Evolutionary conservation across 2,329 filamentous ascomycete species (phyloP), one percentile per base, ranked within the genome.

Genomic region (Colletotrichum sp.): DNA sequence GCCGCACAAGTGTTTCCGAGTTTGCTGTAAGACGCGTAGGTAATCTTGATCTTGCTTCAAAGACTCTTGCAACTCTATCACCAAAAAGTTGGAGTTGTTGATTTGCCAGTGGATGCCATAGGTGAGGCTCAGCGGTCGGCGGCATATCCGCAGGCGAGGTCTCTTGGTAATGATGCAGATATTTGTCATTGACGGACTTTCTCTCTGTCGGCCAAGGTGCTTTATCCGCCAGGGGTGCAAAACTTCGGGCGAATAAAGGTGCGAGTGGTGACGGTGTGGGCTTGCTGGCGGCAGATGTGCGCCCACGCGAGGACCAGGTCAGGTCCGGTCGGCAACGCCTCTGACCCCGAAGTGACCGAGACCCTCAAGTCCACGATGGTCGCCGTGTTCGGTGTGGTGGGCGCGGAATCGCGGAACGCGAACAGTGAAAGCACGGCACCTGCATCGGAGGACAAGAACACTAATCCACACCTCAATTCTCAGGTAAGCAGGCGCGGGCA

Each of bases 161-260:
- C 66, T 68, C 73, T 70, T 26, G 44, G 26, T 26, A 32, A 55
- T 55, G 62, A 67, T 75, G 68, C 36, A 32, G n/a, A 44, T 44
- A 68, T 68, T 64, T 68, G 57, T 73, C 73, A 73, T 73, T 34
- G 65, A 69, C 70, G 59, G 73, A 64, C 64, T 64, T 73, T 68
- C 64, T 71, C 60, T 52, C 68, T 60, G 30, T 68, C 62, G 49
- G 66, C 13, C 21, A 52, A 24, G 30, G 52, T 26, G 69, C 28
- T 44, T 69, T 59, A 49, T 60, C 74, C 57, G 32, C 34, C 28
- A 52, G 32, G 55, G 44, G 28, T 60, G 59, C 34, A 64, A 60
- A 55, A 66, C 64, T 69, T 76, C 74, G 74, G 70, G 74, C 74
- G 64, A 76, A 74, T 52, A 57, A 76, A 76, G 70, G 70, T 39